phyloP scores from a whole-genome alignment of 345 rosid species.

The Anacardium occidentale region DNA sequence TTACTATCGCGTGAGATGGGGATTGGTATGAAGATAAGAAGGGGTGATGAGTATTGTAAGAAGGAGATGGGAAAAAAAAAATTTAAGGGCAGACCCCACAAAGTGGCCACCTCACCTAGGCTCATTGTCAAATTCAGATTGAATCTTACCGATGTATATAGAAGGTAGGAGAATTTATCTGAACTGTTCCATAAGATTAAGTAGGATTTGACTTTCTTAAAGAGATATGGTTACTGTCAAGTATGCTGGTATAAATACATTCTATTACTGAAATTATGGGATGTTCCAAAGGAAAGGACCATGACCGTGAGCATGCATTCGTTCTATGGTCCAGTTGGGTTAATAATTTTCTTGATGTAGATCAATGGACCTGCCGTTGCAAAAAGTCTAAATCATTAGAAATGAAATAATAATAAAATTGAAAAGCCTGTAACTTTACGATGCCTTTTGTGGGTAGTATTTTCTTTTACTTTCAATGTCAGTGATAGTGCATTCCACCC shows the following conservation, averaged over 20 bases:
- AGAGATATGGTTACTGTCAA: constrained; percentile 29
- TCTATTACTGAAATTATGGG: constrained; percentile 16
- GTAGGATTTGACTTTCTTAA: constrained; percentile 34
- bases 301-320: constrained; percentile 25
- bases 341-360: constrained; percentile 11
- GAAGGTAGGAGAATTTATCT: constrained; percentile 11
- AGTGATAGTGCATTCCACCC: background rate
- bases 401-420: background rate
- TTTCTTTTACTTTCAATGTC: background rate
- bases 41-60: constrained; percentile 33
- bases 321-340: constrained; percentile 22
- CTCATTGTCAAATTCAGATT: constrained; percentile 11
- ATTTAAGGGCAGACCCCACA: constrained; percentile 27
- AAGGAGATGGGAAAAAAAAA: constrained; percentile 19
- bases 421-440: background rate
- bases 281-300: constrained; percentile 17
- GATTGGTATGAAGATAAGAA: constrained; percentile 36
- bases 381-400: constrained; percentile 3
- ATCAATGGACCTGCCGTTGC: background rate
- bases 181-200: constrained; percentile 24
- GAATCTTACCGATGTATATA: no score
- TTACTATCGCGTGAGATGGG: constrained; percentile 29
- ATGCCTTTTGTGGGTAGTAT: background rate
- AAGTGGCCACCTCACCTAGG: constrained; percentile 26
- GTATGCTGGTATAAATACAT: constrained; percentile 36